phyloP scores from a whole-genome alignment of 164 flowering plant genomes.

The Aristolochia contorta region DNA sequence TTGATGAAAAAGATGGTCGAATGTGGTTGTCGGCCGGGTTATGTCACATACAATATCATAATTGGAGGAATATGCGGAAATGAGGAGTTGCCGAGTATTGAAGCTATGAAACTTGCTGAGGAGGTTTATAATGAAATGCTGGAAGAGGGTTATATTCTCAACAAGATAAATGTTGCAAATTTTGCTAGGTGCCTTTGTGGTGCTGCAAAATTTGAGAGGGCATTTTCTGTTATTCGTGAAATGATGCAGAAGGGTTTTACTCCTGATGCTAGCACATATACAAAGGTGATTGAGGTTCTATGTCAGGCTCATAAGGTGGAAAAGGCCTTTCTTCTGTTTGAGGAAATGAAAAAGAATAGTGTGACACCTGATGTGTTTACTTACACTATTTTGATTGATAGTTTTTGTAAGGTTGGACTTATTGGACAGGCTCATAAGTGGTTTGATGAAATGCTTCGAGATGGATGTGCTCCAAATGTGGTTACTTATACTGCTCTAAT shows the following conservation, averaged over 20 bases:
- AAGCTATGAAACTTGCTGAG: conserved; percentile 62
- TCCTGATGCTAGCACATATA: conserved; percentile 69
- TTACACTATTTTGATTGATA: conserved; percentile 71
- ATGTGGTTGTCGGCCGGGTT: conserved; percentile 64
- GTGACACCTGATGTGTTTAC: conserved; percentile 77
- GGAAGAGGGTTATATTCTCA: conserved; percentile 46
- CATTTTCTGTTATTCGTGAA: conserved; percentile 51
- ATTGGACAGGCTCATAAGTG: conserved; percentile 67
- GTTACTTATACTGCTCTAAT: conserved; percentile 87
- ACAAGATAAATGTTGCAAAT: conserved; percentile 64
- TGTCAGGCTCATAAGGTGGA: conserved; percentile 69
- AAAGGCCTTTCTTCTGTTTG: conserved; percentile 58
- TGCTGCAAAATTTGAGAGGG: conserved; percentile 67
- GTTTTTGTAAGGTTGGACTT: conserved; percentile 79
- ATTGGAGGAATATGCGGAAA: conserved; percentile 76
- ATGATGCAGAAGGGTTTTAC: conserved; percentile 83
- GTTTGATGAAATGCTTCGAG: conserved; percentile 65
- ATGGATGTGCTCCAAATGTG: conserved; percentile 80
- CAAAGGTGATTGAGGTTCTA: conserved; percentile 64
- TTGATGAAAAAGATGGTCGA: conserved; percentile 61
- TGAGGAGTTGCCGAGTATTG: conserved; percentile 46
- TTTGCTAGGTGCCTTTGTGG: conserved; percentile 72
- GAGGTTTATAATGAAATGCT: conserved; percentile 71
- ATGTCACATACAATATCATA: conserved; percentile 74
- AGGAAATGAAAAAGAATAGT: conserved; percentile 63